Base-by-base conservation (phyloP, 2,329 filamentous ascomycete genomes). In the Sarocladium brachiariae region DNA sequence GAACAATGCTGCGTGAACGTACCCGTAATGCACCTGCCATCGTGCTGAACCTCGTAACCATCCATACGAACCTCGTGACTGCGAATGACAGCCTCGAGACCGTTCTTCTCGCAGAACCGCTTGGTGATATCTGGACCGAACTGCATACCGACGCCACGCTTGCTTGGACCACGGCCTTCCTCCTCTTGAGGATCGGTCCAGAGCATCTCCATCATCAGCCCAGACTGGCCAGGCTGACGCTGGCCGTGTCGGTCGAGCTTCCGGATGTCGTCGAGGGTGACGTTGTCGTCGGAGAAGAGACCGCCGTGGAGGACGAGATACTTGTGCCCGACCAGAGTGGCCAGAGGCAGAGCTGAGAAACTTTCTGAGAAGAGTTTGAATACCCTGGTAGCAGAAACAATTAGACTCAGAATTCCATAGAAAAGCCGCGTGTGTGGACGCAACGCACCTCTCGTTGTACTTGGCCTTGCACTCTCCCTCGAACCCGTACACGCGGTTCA, bases 151-250 rank as follows among this genome's bases (percentile, higher is more conserved):
- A 99, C 92, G 58, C 93, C 93, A 65, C 93, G 83, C 77, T 99
- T 99, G 75, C 90, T 96, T 39, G 93, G 93, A 8, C 91, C 89
- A 58, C 93, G 84, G 49, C 93, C 93, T 24, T 87, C 84, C 59
- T 83, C 77, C 1, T 87, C 78, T 67, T 99, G 93, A 2, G 93
- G 93, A 65, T 99, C 93, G 1, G 93, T 97, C 93, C 93, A 99
- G 43, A 99, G 80, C 93, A 99, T 99, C 71, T 99, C 93, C 93
- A 99, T 99, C 93, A 99, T 99, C 60, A 99, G 73, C 13, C 93
- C 93, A 46, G 87, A 74, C 67, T 99, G 93, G 27, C 93, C 93
- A 2, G 93, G 92, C 63, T 97, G 92, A 54, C 89, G 80, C 70
- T 97, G 93, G 65, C 81, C 83, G 71, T 96, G 91, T 57, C 92